phyloP scores from a whole-genome alignment of 2,329 filamentous ascomycete genomes.

The Coccinonectria pachysandricola region DNA sequence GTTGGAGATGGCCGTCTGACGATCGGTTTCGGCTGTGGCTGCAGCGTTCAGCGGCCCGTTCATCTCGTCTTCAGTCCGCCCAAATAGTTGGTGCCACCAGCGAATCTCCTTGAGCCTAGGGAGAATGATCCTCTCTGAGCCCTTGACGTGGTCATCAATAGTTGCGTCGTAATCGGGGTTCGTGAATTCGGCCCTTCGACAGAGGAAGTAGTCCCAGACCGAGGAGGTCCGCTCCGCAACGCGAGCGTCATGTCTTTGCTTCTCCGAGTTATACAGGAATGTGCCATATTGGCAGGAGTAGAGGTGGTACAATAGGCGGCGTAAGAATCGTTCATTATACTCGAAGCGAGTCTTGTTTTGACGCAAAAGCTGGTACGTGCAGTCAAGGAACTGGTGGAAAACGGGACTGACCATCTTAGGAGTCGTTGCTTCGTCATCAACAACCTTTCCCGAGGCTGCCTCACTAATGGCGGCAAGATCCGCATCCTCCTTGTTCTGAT shows the following conservation, averaged over 20 bases:
- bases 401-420: slow-evolving; percentile 91
- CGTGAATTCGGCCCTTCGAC: slow-evolving; percentile 67
- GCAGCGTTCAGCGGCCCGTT: slow-evolving; percentile 56
- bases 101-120: slow-evolving; percentile 67
- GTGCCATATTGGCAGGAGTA: slow-evolving; percentile 96
- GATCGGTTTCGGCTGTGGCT: slow-evolving; percentile 37
- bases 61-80: slow-evolving; percentile 84
- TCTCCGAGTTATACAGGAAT: slow-evolving; percentile 91
- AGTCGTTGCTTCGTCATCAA: slow-evolving; percentile 58
- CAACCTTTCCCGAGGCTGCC: slow-evolving; percentile 27
- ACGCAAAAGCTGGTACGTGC: slow-evolving; percentile 78
- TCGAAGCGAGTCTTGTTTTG: slow-evolving; percentile 87
- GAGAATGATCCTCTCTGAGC: slow-evolving; percentile 74
- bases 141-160: slow-evolving; percentile 68
- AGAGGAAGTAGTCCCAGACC: slow-evolving; percentile 93
- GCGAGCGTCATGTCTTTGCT: slow-evolving; percentile 63
- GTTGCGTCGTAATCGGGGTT: slow-evolving; percentile 69
- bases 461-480: slow-evolving; percentile 48
- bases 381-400: slow-evolving; percentile 96
- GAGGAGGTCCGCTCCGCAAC: slow-evolving; percentile 66
- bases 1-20: slow-evolving; percentile 26
- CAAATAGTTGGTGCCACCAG: slow-evolving; percentile 90
- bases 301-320: slow-evolving; percentile 81
- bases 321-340: slow-evolving; percentile 88
- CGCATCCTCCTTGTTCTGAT: slow-evolving; percentile 50